Evolutionary conservation across 441 rosid species (phyloP).

Genomic region (Adansonia rubrostipa): DNA sequence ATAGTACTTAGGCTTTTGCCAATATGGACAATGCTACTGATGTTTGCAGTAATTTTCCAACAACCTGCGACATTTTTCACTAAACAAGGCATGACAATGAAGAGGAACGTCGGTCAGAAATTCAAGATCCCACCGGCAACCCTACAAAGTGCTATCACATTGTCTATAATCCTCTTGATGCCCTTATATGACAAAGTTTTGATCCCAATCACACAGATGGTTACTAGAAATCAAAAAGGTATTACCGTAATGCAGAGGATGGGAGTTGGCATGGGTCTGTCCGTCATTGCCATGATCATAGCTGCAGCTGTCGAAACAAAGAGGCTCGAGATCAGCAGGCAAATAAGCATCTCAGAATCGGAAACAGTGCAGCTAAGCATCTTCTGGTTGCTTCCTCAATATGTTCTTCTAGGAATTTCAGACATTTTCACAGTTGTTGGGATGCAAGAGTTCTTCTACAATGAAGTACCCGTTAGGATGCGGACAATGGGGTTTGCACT

Average conservation of each 20-base stretch:
- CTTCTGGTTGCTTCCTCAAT: slow-evolving; percentile 85
- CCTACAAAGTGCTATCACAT: slow-evolving; percentile 79
- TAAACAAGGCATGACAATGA: slow-evolving; percentile 93
- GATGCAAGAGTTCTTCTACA: slow-evolving; percentile 94
- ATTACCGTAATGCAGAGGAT: slow-evolving; percentile 74
- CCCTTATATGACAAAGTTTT: slow-evolving; percentile 71
- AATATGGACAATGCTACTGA: slow-evolving; percentile 87
- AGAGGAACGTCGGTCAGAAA: slow-evolving; percentile 61
- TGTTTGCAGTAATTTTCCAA: slow-evolving; percentile 87
- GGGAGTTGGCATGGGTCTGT: slow-evolving; percentile 88
- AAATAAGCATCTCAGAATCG: slow-evolving; percentile 29
- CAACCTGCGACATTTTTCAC: slow-evolving; percentile 91
- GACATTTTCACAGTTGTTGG: slow-evolving; percentile 95
- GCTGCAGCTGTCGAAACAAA: slow-evolving; percentile 78
- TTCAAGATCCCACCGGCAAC: slow-evolving; percentile 95
- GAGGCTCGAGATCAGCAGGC: slow-evolving; percentile 53
- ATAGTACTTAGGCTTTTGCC: slow-evolving; percentile 67
- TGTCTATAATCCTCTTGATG: slow-evolving; percentile 83
- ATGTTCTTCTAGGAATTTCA: slow-evolving; percentile 75
- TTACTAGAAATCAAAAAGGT: slow-evolving; percentile 59
- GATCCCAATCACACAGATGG: slow-evolving; percentile 54
- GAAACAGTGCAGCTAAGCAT: slow-evolving; percentile 59
- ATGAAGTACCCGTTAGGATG: slow-evolving; percentile 83
- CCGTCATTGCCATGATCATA: slow-evolving; percentile 74
- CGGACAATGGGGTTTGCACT: slow-evolving; percentile 89